A percentile compares a stretch with the other conserved stretches of the same genome.
phyloP scores from a whole-genome alignment of 306 rosid species.

The Castanopsis chinensis region DNA sequence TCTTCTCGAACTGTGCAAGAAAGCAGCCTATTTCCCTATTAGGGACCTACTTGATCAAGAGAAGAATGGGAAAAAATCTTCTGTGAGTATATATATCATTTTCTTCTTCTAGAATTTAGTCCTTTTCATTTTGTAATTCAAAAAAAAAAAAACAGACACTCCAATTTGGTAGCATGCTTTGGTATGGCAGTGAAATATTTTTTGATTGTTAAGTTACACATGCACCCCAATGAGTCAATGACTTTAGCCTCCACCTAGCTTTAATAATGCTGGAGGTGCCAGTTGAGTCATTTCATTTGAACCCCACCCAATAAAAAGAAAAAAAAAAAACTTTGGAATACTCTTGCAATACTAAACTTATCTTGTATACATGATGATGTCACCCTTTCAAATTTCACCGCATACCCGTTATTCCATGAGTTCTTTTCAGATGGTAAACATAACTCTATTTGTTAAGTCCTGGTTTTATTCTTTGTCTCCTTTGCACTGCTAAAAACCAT shows the following conservation, averaged over 20 bases:
- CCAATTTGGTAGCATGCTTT: not conserved
- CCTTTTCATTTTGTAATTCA: not conserved
- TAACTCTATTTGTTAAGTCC: not conserved
- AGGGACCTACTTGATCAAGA: slow-evolving; percentile 80
- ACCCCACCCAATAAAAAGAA: not conserved
- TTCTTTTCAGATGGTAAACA: not conserved
- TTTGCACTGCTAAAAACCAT: not conserved
- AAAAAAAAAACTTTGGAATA: not conserved
- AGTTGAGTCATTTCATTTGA: not conserved
- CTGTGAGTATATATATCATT: slow-evolving; percentile 52
- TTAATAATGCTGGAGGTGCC: too few relatives aligned
- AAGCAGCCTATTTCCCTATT: slow-evolving; percentile 90
- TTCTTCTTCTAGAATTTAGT: slow-evolving; percentile 1
- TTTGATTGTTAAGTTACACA: too few relatives aligned
- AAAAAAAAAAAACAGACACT: too few relatives aligned
- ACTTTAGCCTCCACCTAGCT: too few relatives aligned
- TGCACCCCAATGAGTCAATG: too few relatives aligned
- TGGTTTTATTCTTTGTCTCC: not conserved
- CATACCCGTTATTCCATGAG: not conserved
- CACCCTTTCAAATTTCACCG: too few relatives aligned
- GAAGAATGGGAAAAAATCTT: slow-evolving; percentile 60
- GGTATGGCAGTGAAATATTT: not conserved
- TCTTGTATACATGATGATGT: not conserved
- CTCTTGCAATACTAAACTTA: not conserved
- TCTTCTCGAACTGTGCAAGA: slow-evolving; percentile 93